Evolutionary conservation across 2,329 filamentous ascomycete genomes (phyloP), one percentile per base, ranked within the genome.

Genomic region (Monilinia vaccinii-corymbosi): DNA sequence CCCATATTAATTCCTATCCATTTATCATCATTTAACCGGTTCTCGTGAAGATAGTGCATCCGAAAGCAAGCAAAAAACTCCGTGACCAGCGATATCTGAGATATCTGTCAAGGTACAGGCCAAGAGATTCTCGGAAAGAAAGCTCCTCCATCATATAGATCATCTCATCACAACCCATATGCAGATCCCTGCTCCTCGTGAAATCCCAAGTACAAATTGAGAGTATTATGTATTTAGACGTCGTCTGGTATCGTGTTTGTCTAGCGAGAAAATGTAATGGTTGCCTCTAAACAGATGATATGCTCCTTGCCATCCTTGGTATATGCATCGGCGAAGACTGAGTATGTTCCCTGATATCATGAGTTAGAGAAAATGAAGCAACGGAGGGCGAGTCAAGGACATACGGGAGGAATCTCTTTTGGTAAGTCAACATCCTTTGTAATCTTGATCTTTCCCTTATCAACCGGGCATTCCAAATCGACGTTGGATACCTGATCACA

Each of bases 401-500:
- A 69, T 83, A 96, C 92, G 62, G 90, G 88, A 72, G 93, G 93
- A 66, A 97, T 94, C 75, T 95, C 83, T 67, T 79, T 83, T 57
- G 94, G 94, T 63, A 99, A 79, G 42, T 93, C 84, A 59, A 97
- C 90, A 23, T 85, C 79, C 80, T 97, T 97, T 66, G 77, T 83
- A 67, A 99, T 77, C 42, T 77, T 77, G 71, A 91, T 79, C 25
- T 84, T 76, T 62, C 92, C 93, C 76, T 89, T 83, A 75, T 96
- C 79, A 61, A 99, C 81, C 52, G 94, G 94, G 75, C 94, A 99
- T 69, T 89, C 77, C 60, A 97, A 78, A 69, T 97, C 91, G 48
- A 97, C 90, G 67, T 97, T 91, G 72, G 82, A 79, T 66, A 96
- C 83, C 73, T 96, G 87, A 62, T 97, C 89, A 78, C 94, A 99